Evolutionary conservation across 495 filamentous ascomycete genomes (phyloP).

Genomic region (Neurospora sp.): DNA sequence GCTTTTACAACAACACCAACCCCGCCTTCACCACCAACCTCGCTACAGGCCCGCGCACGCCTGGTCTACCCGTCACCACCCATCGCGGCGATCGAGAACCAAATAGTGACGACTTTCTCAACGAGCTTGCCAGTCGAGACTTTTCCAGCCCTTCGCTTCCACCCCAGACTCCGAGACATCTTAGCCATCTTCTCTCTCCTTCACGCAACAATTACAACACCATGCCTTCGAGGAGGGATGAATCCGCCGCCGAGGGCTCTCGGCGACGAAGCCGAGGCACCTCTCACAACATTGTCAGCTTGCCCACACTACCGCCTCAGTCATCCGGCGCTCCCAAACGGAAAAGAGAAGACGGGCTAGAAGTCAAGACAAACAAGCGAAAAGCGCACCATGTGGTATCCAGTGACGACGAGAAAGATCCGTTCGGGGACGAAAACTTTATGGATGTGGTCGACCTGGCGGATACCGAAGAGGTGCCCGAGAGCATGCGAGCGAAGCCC

Average conservation of each 20-base stretch:
- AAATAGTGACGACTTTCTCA: slow-evolving; percentile 23
- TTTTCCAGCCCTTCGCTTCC: slow-evolving; percentile 29
- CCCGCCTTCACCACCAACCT: neutral
- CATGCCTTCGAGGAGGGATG: neutral
- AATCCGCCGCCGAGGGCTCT: neutral
- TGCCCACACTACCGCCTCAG: neutral
- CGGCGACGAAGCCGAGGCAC: neutral
- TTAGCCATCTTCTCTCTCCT: neutral
- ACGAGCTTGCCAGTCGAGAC: slow-evolving; percentile 17
- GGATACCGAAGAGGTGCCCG: slow-evolving; percentile 53
- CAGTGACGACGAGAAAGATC: slow-evolving; percentile 23
- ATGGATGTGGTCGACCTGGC: slow-evolving; percentile 39
- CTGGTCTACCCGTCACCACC: neutral
- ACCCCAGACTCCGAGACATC: slow-evolving; percentile 4
- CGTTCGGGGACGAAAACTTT: slow-evolving; percentile 7
- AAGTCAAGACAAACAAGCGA: neutral
- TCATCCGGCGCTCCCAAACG: neutral
- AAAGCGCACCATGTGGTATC: slow-evolving; percentile 5
- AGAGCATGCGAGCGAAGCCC: slow-evolving; percentile 35
- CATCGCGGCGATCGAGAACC: slow-evolving; percentile 1
- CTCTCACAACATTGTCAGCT: neutral
- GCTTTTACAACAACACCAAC: neutral
- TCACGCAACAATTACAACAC: neutral
- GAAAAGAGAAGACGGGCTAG: neutral
- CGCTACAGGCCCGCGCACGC: neutral